phyloP scores from a whole-genome alignment of 371 early-diverging fungal species.

The Conidiobolus incongruus region DNA sequence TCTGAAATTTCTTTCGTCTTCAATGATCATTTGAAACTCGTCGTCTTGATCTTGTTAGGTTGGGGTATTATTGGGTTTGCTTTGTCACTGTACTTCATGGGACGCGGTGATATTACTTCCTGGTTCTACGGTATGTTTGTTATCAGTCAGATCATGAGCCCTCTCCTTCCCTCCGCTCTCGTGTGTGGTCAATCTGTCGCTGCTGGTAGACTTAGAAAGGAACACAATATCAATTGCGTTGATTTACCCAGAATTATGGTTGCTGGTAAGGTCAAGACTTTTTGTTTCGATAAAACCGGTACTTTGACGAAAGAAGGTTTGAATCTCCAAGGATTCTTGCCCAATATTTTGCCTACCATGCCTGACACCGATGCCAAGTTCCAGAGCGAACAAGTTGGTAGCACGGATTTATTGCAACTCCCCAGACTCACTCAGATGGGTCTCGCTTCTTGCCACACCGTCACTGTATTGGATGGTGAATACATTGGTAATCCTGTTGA shows the following conservation, averaged over 20 bases:
- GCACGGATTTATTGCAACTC: not conserved
- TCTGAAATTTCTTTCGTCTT: slow-evolving; percentile 41
- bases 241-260: slow-evolving; percentile 54
- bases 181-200: slow-evolving; percentile 75
- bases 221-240: slow-evolving; percentile 37
- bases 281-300: slow-evolving; percentile 83
- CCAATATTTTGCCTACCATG: not conserved
- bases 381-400: too few species aligned
- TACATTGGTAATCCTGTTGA: slow-evolving; percentile 84
- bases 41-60: slow-evolving; percentile 25
- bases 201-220: slow-evolving; percentile 29
- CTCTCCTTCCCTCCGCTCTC: slow-evolving; percentile 45
- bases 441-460: slow-evolving; percentile 52
- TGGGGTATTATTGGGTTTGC: slow-evolving; percentile 34
- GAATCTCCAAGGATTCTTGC: slow-evolving; percentile 3
- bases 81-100: slow-evolving; percentile 31
- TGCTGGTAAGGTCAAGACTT: slow-evolving; percentile 43
- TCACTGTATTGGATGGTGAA: slow-evolving; percentile 37
- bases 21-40: slow-evolving; percentile 41
- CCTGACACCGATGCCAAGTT: not conserved
- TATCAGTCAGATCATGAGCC: slow-evolving; percentile 41
- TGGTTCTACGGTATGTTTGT: slow-evolving; percentile 50
- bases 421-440: slow-evolving; percentile 8
- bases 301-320: slow-evolving; percentile 27
- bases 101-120: slow-evolving; percentile 21